Evolutionary conservation across 495 filamentous ascomycete species (phyloP), one percentile per base, ranked within the genome.

Genomic region (Trichoderma asperelloides): DNA sequence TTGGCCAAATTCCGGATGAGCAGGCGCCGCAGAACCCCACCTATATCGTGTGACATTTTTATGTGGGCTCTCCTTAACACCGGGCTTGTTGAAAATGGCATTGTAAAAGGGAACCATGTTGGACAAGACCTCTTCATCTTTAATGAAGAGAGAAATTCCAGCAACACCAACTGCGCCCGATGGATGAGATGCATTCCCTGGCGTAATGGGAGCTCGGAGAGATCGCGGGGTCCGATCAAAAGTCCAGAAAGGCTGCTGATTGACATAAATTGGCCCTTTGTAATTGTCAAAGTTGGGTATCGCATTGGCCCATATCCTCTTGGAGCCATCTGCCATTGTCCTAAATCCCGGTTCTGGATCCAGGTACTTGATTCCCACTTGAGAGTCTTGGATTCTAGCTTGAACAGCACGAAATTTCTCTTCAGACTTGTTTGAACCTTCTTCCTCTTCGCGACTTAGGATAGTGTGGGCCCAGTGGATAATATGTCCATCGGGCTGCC

Each of bases 391-490:
- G 7, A 77, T 74, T 11, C 66, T 70, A 33, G 73, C 37, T 37
- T 74, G 70, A 40, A 78, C 63, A 3, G 67, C 62, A 39, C 65
- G 64, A 43, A 78, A 75, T 6, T 67, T 25, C 9, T 66, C 62
- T 65, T 80, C 70, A 70, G 71, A 33, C 6, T 18, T 51, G 9
- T 51, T 23, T 11, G 55, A 30, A 30, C 16, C 27, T 15, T 27
- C 25, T 28, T 33, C 55, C 2, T 60, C 55, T 30, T 60, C 55
- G 5, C 25, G 55, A 13, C 55, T 30, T 7, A 69, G 67, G 16
- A 78, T 73, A 0, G 81, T 86, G 39, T 87, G 71, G 0, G 84
- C 84, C 70, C 80, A 86, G 68, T 87, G 85, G 47, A 86, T 77
- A 64, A 84, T 77, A 8, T 80, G 76, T 57, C 74, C 77, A 23